Evolutionary conservation across 1,139 yeast species (phyloP), one percentile per base, ranked within the genome.

Genomic region (Hanseniaspora sp.): DNA sequence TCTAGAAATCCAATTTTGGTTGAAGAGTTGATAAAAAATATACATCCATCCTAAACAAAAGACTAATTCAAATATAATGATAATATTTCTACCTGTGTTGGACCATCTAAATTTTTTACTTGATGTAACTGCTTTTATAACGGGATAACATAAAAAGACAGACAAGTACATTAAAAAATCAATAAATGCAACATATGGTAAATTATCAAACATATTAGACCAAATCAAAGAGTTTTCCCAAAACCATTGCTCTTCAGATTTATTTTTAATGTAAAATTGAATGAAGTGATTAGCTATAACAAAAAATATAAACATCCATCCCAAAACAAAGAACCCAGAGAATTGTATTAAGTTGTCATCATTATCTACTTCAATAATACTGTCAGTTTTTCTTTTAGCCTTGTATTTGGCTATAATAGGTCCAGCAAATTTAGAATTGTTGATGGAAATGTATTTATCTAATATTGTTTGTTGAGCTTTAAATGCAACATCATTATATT

Each of bases 1-100:
- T 63, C 82, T 80, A 5, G 87, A 95, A 54, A 88, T 83, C 97
- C 97, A 90, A 3, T 90, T 86, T 62, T 74, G 83, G 38, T 73
- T 68, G 48, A 63, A 53, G 56, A 68, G 64, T 46, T 69, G 68
- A 46, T 80, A 77, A 3, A 90, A 78, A 61, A 78, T 71, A 60
- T 71, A 66, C 44, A 80, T 63, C 61, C 76, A 79, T 42, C 69
- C 65, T 28, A 69, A 60, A 17, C 84, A 65, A 61, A 73, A 80
- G 0, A 60, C 59, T 2, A 78, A 57, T 60, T 84, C 90, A 65
- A 76, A 84, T 0, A 74, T 48, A 7, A 77, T 72, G 62, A 82
- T 84, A 1, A 84, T 53, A 6, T 72, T 59, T 79, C 84, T 78
- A 1, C 95, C 96, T 1, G 71, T 59, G 1, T 63, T 61, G 13